Conservation (phyloP, 177 flowering plant species). For the Vitis hybrid region DNA sequence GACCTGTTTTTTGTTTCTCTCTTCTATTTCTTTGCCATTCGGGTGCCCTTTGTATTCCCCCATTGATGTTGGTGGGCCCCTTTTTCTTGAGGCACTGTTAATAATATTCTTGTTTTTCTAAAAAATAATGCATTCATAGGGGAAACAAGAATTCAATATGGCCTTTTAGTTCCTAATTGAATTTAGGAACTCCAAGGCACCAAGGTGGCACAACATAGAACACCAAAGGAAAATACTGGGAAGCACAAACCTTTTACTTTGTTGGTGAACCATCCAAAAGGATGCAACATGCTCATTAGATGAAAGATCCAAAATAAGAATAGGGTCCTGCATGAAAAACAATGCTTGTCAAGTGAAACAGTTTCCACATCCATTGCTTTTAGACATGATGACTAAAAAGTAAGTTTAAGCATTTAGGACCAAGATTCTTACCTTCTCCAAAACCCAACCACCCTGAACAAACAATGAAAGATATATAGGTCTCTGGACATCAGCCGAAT, state of each 20-base stretch:
- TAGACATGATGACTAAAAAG: not conserved
- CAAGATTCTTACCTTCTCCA: slow-evolving; percentile 70
- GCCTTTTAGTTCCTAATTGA: too few species aligned
- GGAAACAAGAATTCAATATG: too few species aligned
- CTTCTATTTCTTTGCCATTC: too few species aligned
- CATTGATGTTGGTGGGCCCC: too few species aligned
- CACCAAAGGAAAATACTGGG: not conserved
- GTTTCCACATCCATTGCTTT: not conserved
- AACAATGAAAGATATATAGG: slow-evolving; percentile 69
- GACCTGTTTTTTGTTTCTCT: too few species aligned
- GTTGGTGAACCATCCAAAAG: slow-evolving; percentile 89
- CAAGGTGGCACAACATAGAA: too few species aligned
- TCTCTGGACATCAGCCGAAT: slow-evolving; percentile 75
- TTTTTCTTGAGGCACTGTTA: too few species aligned
- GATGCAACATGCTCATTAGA: slow-evolving; percentile 65
- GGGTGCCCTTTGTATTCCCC: too few species aligned
- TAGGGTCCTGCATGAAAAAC: slow-evolving; percentile 57
- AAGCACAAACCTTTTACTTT: slow-evolving; percentile 63
- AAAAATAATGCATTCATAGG: too few species aligned
- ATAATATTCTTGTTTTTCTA: too few species aligned
- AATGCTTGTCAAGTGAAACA: slow-evolving; percentile 4
- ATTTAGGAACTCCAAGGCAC: too few species aligned
- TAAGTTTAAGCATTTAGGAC: slow-evolving; percentile 1
- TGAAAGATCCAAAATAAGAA: slow-evolving; percentile 67
- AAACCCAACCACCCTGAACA: slow-evolving; percentile 87